Evolutionary conservation across 306 rosid genomes (phyloP), one percentile per base, ranked within the genome.

Genomic region (Arachis stenosperma): DNA sequence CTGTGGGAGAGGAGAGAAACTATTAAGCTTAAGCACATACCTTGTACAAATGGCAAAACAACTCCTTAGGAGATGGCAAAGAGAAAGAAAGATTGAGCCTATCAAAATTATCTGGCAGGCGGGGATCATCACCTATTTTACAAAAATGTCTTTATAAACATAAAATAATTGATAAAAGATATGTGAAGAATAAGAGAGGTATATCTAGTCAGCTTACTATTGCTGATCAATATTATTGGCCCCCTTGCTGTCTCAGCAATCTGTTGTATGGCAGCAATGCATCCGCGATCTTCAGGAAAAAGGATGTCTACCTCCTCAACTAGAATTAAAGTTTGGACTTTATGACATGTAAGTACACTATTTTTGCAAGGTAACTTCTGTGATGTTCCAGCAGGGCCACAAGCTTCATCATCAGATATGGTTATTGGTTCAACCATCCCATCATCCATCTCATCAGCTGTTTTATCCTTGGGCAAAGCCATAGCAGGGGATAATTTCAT

Each of bases 211-310:
- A 83, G 83, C 92, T 94, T 88, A 94, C 99, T 76, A 74, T 88
- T 89, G 94, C 93, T 85, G 81, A 97, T 94, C 86, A 94, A 76
- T 84, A 94, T 82, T 71, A 94, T 91, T 64, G 99, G 97, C 58
- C 96, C 90, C 80, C 83, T 91, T 48, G 91, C 95, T 14, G 95
- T 85, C 74, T 84, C 89, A 44, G 95, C 92, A 80, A 94, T 87
- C 71, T 85, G 91, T 72, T 88, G 92, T 76, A 94, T 75, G 76
- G 97, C 92, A 72, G 96, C 84, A 68, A 94, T 75, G 76, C 89
- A 94, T 79, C 99, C 96, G 50, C 95, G 96, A 71, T 94, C 97
- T 77, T 88, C 96, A 37, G 83, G 88, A 76, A 88, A 94, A 75
- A 85, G 85, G 67, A 94, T 80, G 86, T 94, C 97, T 65, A 89